Percentiles rank a stretch among this genome's conserved stretches.
These are phyloP conservation scores for Coniophora puteana DNA, from an alignment of 1,284 basidiomycete species.

Conservation along the genomic window DNA sequence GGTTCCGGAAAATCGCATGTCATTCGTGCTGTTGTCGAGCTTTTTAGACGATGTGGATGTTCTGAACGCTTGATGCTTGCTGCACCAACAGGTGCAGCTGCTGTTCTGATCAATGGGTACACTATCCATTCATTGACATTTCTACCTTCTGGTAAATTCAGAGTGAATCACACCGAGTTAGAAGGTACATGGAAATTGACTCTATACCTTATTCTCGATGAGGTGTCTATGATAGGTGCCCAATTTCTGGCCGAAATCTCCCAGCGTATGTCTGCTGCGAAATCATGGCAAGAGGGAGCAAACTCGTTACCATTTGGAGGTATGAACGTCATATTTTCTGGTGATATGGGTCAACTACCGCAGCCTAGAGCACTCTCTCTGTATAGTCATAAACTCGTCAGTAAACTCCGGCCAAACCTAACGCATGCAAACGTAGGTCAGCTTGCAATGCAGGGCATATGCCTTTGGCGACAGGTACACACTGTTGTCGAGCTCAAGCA, in stretches of 20 bases:
- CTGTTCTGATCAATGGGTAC: constrained; percentile 2
- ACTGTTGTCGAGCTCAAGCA: constrained; percentile 1
- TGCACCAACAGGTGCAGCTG: constrained; percentile 5
- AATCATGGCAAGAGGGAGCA: background rate
- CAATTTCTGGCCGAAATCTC: background rate
- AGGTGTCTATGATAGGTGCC: background rate
- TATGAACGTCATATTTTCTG: background rate
- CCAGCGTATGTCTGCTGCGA: background rate
- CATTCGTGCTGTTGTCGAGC: constrained; percentile 9
- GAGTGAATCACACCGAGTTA: constrained; percentile 22
- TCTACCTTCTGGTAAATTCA: background rate
- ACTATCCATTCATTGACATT: constrained; percentile 3
- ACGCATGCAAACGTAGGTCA: constrained; percentile 2
- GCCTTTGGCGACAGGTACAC: background rate
- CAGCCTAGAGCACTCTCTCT: background rate
- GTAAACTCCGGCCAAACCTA: background rate
- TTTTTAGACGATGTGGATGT: constrained; percentile 3
- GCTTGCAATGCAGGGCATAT: constrained; percentile 1
- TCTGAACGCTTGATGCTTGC: background rate
- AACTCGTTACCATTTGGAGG: background rate
- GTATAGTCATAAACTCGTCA: background rate
- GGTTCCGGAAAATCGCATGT: constrained; percentile 16
- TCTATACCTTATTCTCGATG: background rate
- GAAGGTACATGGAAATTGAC: constrained; percentile 14
- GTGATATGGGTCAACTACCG: background rate